Conservation (phyloP, 352 stramenopile genomes). For the Phytophthora nicotianae region DNA sequence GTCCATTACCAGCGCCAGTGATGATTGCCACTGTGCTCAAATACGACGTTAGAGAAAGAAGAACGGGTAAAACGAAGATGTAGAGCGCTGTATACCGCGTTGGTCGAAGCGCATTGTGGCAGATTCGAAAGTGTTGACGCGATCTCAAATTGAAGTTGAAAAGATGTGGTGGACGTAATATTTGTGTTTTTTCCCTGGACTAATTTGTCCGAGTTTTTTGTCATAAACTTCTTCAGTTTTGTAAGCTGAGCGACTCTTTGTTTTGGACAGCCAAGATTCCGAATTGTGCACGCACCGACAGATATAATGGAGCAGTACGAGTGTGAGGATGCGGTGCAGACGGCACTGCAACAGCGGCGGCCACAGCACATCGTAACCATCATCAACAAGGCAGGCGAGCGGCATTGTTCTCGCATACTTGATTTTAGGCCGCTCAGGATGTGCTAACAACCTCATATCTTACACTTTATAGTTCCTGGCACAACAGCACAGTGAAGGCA, state of each 20-base stretch:
- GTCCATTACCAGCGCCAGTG: slow-evolving; percentile 84
- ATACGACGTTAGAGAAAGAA: neutral
- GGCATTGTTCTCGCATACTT: slow-evolving; percentile 6
- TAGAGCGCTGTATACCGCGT: slow-evolving; percentile 30
- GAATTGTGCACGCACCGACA: neutral
- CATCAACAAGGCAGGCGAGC: slow-evolving; percentile 70
- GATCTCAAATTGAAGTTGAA: slow-evolving; percentile 14
- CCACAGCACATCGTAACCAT: slow-evolving; percentile 69
- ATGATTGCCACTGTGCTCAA: slow-evolving; percentile 74
- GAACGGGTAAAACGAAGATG: neutral
- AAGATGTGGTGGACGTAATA: slow-evolving; percentile 4
- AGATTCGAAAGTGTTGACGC: slow-evolving; percentile 11
- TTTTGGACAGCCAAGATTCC: slow-evolving; percentile 12
- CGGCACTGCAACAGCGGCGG: slow-evolving; percentile 70
- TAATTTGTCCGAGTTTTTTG: too few relatives aligned
- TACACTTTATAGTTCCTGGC: slow-evolving; percentile 49
- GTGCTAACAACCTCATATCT: slow-evolving; percentile 1
- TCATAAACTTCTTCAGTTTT: too few relatives aligned
- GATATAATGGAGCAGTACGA: slow-evolving; percentile 71
- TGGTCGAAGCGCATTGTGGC: slow-evolving; percentile 55
- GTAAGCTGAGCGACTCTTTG: slow-evolving; percentile 1
- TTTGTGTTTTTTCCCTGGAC: neutral
- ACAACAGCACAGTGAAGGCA: slow-evolving; percentile 37
- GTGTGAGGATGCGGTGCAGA: slow-evolving; percentile 82
- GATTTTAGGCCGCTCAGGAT: neutral